phyloP scores from a whole-genome alignment of 2,329 filamentous ascomycete species.

The Shiraia sp. region DNA sequence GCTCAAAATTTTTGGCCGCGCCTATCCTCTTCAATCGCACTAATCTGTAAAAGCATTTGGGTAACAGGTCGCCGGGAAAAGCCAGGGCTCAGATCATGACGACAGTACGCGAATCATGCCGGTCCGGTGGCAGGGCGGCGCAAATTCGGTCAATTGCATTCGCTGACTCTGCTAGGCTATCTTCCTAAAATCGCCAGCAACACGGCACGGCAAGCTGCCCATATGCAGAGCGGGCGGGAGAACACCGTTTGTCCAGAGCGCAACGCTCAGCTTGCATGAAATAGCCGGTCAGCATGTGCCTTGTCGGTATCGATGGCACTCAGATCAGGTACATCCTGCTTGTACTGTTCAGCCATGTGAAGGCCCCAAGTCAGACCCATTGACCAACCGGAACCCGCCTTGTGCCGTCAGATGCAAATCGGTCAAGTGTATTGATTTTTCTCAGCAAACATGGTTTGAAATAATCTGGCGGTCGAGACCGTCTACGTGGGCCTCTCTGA shows the following conservation, averaged over 20 bases:
- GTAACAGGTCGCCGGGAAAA: constrained; percentile 34
- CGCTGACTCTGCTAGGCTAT: constrained; percentile 6
- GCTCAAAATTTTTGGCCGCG: constrained; percentile 12
- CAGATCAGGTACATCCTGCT: constrained; percentile 7
- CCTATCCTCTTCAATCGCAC: constrained; percentile 21
- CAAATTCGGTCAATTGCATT: constrained; percentile 11
- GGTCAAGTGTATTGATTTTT: constrained; percentile 2
- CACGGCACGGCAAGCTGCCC: constrained; percentile 29
- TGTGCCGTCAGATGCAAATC: too few relatives aligned
- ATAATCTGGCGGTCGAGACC: constrained; percentile 23
- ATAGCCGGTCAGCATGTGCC: constrained; percentile 26
- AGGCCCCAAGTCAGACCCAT: too few relatives aligned
- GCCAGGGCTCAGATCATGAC: constrained; percentile 37
- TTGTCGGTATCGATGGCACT: constrained; percentile 5
- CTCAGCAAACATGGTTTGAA: constrained; percentile 10
- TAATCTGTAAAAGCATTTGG: constrained; percentile 24
- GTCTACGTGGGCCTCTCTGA: constrained; percentile 28
- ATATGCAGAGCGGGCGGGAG: constrained; percentile 32
- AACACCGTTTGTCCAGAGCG: constrained; percentile 27
- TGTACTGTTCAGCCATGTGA: constrained; percentile 5
- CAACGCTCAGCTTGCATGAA: constrained; percentile 33
- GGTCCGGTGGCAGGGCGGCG: constrained; percentile 28
- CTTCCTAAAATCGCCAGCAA: constrained; percentile 14
- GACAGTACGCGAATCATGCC: constrained; percentile 21
- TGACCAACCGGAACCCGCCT: constrained; percentile 2